Base-by-base conservation (phyloP, 2,329 filamentous ascomycete genomes). In the Pseudofabraea citricarpa region DNA sequence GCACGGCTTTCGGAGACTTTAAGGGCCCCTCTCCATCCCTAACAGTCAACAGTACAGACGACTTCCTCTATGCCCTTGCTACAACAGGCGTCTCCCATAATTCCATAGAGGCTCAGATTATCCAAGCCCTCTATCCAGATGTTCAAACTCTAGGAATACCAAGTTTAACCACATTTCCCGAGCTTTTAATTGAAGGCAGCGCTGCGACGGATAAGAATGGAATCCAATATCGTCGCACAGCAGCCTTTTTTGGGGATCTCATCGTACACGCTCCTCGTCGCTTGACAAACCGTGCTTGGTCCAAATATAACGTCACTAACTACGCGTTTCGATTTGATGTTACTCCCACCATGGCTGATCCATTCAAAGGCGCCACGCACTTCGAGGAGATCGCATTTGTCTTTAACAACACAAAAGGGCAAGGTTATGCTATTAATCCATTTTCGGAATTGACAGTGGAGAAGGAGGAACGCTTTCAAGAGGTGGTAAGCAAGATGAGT, bases 361-460 rank as follows among this genome's bases (percentile, higher is more conserved):
- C 39, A 45, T 22, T 40, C 12, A 35, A 43, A 10, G 62, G 60
- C 18, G 53, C 51, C 13, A 54, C 58, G 37, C 68, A 71, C 46
- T 70, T 69, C 54, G 56, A 69, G 43, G 73, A 77, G 55, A 69
- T 77, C 1, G 64, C 71, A 1, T 76, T 75, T 46, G 73, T 78
- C 9, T 73, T 80, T 42, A 57, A 74, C 52, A 79, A 80, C 50
- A 55, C 67, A 9, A 49, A 66, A 4, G 75, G 73, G 1, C 45
- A 62, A 5, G 74, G 74, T 4, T 74, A 72, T 47, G 36, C 48
- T 2, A 47, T 40, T 2, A 65, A 62, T 44, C 70, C 68, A 2
- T 68, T 72, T 26, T 21, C 15, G 2, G 35, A 29, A 10, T 20
- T 10, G 20, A 39, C 16, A 33, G 20, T 33, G 31, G n/a, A n/a